Base-by-base conservation (phyloP, 2,329 filamentous ascomycete genomes). In the Colletotrichum orbiculare region DNA sequence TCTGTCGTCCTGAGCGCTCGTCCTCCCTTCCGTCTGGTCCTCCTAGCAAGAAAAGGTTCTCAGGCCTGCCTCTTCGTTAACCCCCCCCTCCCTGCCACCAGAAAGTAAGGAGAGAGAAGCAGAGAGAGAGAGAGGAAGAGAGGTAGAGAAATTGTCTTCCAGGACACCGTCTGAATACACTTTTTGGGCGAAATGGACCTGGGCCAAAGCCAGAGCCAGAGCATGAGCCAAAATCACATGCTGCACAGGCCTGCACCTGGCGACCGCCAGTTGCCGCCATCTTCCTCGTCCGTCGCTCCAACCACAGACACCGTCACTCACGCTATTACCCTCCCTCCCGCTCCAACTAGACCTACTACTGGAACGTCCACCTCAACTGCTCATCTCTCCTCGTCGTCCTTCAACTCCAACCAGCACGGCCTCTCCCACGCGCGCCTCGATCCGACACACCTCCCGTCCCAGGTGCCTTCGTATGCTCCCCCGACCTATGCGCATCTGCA, bases 211-310 rank as follows among this genome's bases (percentile, higher is more conserved):
- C 49, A 54, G 61, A 64, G 54, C 60, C 35, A 38, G 59, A 62
- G 60, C 60, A 80, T 81, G 76, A 80, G 80, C 71, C 75, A 76
- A 67, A 78, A 78, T 82, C 82, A 82, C 80, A 82, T 83, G 81
- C 76, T 80, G 70, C 71, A 74, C 59, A 71, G 71, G 64, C 73
- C 70, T 66, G 67, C 59, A 7, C 71, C 71, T 69, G 71, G 68
- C 60, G 70, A 69, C 64, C 67, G 66, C 54, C 64, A 67, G 42
- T 65, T 58, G 46, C 67, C 67, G 58, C 67, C 52, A 55, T 62
- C 49, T 56, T 66, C 62, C 49, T 64, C 62, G 41, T 62, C 58
- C 58, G 45, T 42, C 62, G 46, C 52, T 48, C 58, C 45, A 35
- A 55, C 52, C 52, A 53, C 53, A 17, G 35, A 38, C 46, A 38